Evolutionary conservation across 2,329 filamentous ascomycete genomes (phyloP).

Genomic region (Diaporthe sp.): DNA sequence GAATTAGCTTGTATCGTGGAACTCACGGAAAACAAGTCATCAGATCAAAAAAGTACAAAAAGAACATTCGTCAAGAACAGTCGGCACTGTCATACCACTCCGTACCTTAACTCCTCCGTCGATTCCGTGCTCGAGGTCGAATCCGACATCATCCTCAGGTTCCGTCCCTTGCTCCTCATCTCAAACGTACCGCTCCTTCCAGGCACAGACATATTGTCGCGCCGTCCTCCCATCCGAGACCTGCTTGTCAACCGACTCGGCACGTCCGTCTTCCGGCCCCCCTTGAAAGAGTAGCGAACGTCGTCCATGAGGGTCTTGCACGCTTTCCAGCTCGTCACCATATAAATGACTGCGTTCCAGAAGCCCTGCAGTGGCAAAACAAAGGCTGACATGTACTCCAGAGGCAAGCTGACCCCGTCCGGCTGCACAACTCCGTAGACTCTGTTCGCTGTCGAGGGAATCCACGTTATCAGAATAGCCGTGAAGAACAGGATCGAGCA

Average conservation of each 20-base stretch:
- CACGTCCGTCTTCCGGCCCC: neutral
- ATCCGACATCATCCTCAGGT: neutral
- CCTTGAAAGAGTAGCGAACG: slow-evolving; percentile 43
- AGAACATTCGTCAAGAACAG: neutral
- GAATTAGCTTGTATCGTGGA: neutral
- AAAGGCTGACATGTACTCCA: slow-evolving; percentile 79
- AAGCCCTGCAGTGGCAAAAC: slow-evolving; percentile 87
- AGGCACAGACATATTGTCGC: neutral
- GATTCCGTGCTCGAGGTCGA: slow-evolving; percentile 31
- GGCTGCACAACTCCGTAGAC: slow-evolving; percentile 77
- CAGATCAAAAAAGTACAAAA: neutral
- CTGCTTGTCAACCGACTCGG: slow-evolving; percentile 3
- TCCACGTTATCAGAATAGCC: slow-evolving; percentile 80
- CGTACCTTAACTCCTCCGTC: slow-evolving; percentile 34
- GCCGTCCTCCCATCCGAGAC: slow-evolving; percentile 22
- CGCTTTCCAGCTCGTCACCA: slow-evolving; percentile 76
- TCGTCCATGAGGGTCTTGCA: slow-evolving; percentile 65
- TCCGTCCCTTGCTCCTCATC: slow-evolving; percentile 12
- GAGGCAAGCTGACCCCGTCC: slow-evolving; percentile 64
- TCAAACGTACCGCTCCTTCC: slow-evolving; percentile 6
- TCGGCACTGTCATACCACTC: neutral
- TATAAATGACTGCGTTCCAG: slow-evolving; percentile 87
- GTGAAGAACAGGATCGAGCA: slow-evolving; percentile 80
- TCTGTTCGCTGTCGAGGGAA: slow-evolving; percentile 83
- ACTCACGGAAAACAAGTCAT: neutral